These are phyloP conservation scores for Clarireedia hainanense DNA, from an alignment of 2,329 filamentous ascomycete genomes.

Conservation along the genomic window DNA sequence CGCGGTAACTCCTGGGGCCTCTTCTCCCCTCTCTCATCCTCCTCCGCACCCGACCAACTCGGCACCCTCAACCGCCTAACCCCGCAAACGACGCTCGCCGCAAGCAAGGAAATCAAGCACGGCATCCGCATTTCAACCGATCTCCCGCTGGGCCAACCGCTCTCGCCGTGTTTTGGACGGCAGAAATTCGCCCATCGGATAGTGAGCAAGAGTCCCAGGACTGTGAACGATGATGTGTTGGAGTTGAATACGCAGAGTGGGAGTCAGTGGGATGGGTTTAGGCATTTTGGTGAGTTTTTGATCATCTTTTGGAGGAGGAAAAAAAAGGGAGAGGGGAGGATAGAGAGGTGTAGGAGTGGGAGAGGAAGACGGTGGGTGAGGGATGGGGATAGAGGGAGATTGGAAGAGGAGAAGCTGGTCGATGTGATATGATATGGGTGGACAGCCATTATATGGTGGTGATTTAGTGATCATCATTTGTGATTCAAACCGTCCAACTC, in stretches of 20 bases:
- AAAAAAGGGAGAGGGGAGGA: too few species aligned
- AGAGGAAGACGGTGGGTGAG: neutral
- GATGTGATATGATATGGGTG: too few species aligned
- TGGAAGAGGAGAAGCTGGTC: neutral
- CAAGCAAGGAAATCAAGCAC: constrained; percentile 14
- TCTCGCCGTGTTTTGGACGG: constrained; percentile 27
- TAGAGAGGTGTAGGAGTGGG: too few species aligned
- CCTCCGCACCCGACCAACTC: constrained; percentile 29
- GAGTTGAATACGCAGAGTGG: constrained; percentile 45
- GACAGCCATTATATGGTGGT: too few species aligned
- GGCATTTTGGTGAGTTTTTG: constrained; percentile 28
- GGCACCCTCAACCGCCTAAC: constrained; percentile 39
- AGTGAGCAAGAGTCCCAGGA: constrained; percentile 41
- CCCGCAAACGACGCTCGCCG: constrained; percentile 31
- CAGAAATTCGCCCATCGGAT: constrained; percentile 49
- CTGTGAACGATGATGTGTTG: constrained; percentile 55
- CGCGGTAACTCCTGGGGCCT: constrained; percentile 36
- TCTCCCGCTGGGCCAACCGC: neutral
- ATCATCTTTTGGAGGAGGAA: too few species aligned
- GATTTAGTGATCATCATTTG: too few species aligned
- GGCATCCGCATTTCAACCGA: constrained; percentile 6
- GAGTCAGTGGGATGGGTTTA: constrained; percentile 39
- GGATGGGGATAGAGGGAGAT: neutral
- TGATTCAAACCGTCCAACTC: neutral
- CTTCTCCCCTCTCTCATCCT: constrained; percentile 29